Conservation (phyloP, 257 asterid species). For the Solanum paucissectum region DNA sequence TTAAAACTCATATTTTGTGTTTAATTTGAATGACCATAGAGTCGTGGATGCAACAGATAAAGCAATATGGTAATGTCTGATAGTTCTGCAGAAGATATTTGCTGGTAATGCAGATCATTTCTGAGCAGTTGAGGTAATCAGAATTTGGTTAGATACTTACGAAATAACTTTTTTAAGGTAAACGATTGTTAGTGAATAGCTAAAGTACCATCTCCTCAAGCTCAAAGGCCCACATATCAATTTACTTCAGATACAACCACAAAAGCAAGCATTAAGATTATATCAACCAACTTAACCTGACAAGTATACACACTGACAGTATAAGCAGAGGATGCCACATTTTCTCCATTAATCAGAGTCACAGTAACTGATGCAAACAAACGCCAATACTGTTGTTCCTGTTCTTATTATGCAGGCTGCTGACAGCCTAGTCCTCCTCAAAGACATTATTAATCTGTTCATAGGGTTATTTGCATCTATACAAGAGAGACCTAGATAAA, state of each 20-base stretch:
- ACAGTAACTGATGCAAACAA: background rate
- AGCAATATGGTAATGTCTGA: background rate
- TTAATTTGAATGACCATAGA: background rate
- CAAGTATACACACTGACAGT: background rate
- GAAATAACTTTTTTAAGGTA: background rate
- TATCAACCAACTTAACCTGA: background rate
- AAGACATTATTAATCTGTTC: background rate
- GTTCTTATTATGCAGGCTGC: background rate
- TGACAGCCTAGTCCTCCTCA: background rate
- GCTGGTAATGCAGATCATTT: background rate
- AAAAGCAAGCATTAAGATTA: background rate
- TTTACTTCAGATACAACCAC: background rate
- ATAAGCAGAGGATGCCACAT: background rate
- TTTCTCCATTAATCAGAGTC: background rate
- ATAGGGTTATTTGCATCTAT: background rate
- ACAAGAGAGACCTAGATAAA: background rate
- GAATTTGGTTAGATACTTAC: background rate
- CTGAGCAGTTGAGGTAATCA: background rate
- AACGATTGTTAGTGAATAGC: background rate
- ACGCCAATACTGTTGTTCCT: background rate
- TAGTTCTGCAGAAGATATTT: background rate
- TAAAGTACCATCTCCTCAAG: background rate
- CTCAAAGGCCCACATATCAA: background rate
- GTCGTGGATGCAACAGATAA: background rate
- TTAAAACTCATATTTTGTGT: background rate